A percentile compares a stretch with the other conserved stretches of the same genome.
These are phyloP conservation scores for Aspergillus chevalieri DNA, from an alignment of 2,329 filamentous ascomycete species.

Conservation along the genomic window DNA sequence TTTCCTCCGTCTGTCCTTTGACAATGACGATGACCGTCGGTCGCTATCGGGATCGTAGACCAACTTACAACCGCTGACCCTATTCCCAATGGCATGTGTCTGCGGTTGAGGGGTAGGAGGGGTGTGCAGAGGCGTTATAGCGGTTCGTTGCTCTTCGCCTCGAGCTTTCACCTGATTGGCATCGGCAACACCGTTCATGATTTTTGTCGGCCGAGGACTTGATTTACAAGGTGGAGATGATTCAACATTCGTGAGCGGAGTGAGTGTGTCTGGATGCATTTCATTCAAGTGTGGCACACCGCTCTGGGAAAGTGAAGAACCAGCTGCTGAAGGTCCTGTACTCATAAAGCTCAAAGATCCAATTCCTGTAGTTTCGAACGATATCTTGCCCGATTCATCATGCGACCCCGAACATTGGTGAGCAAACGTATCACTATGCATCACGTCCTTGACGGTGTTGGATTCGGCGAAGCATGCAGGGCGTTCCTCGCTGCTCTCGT, in stretches of 20 bases:
- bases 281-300: slow-evolving; percentile 53
- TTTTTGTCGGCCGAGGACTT: slow-evolving; percentile 47
- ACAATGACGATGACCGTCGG: slow-evolving; percentile 43
- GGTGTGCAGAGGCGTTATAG: slow-evolving; percentile 38
- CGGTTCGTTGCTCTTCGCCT: slow-evolving; percentile 21
- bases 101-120: slow-evolving; percentile 44
- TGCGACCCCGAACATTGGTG: slow-evolving; percentile 8
- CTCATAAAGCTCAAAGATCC: slow-evolving; percentile 69
- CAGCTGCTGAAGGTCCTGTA: slow-evolving; percentile 66
- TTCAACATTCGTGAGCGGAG: slow-evolving; percentile 61
- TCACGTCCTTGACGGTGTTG: slow-evolving; percentile 6
- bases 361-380: slow-evolving; percentile 52
- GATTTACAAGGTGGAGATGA: slow-evolving; percentile 57
- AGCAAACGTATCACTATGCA: slow-evolving; percentile 10
- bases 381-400: slow-evolving; percentile 11
- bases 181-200: slow-evolving; percentile 25
- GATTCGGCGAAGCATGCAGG: slow-evolving; percentile 7
- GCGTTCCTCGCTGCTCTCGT: slow-evolving; percentile 14
- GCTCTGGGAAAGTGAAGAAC: slow-evolving; percentile 46
- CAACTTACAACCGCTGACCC: slow-evolving; percentile 53
- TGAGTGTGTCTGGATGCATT: slow-evolving; percentile 49
- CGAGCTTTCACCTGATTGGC: slow-evolving; percentile 24
- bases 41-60: slow-evolving; percentile 61
- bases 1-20: slow-evolving; percentile 50
- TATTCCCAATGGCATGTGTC: slow-evolving; percentile 46